Percentiles rank a stretch among this genome's conserved stretches.
These are phyloP conservation scores for Thraustochytrium sp. DNA, from an alignment of 352 stramenopile species.

Conservation along the genomic window DNA sequence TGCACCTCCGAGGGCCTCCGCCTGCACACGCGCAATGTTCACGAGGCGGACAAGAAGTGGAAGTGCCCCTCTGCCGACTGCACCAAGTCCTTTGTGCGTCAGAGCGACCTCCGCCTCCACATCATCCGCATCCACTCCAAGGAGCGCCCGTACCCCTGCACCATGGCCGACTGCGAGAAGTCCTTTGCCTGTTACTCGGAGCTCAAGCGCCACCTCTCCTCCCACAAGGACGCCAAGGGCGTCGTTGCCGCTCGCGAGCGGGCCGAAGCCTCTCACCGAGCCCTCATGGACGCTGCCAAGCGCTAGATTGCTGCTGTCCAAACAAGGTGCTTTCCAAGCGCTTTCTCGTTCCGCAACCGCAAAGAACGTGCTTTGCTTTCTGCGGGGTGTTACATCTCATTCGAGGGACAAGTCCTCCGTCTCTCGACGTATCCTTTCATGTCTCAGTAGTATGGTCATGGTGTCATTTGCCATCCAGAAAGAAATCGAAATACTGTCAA, in stretches of 20 bases:
- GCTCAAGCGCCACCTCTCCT: slow-evolving; percentile 32
- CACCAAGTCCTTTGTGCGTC: slow-evolving; percentile 41
- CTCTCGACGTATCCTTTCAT: no score
- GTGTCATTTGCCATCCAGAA: no score
- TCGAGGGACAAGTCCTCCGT: no score
- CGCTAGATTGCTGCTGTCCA: background rate
- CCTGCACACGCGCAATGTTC: slow-evolving; percentile 41
- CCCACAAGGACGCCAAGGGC: background rate
- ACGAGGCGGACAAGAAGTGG: slow-evolving; percentile 42
- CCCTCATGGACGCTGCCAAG: background rate
- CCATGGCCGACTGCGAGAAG: slow-evolving; percentile 16
- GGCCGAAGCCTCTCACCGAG: background rate
- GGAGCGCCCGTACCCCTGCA: slow-evolving; percentile 40
- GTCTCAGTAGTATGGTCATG: no score
- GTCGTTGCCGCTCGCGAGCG: background rate
- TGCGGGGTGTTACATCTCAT: no score
- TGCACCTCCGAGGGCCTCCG: slow-evolving; percentile 39
- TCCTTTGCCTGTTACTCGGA: slow-evolving; percentile 43
- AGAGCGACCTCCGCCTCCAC: slow-evolving; percentile 35
- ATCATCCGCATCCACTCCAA: slow-evolving; percentile 42
- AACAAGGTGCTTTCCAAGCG: background rate
- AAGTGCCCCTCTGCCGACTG: slow-evolving; percentile 36
- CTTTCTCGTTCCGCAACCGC: no score
- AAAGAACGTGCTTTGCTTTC: no score
- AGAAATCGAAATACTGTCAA: no score